A percentile compares a stretch with the other conserved stretches of the same genome.
phyloP scores from a whole-genome alignment of 2,329 filamentous ascomycete genomes.

The Chaetomiaceae sp. region DNA sequence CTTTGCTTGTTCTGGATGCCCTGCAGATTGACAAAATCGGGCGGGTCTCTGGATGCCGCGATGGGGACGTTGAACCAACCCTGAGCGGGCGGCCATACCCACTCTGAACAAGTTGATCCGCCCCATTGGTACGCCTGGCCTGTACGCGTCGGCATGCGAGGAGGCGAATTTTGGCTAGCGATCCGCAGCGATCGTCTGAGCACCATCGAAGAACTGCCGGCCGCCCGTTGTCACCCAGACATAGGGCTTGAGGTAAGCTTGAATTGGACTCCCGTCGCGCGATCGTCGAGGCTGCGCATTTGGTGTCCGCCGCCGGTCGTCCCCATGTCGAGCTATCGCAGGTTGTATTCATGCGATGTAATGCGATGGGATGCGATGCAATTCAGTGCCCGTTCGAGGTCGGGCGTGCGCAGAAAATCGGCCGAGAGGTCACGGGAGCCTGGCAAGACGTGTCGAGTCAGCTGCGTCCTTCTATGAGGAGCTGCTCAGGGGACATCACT shows the following conservation, averaged over 20 bases:
- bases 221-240: no score
- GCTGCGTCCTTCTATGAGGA: constrained; percentile 1
- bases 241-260: no score
- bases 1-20: no score
- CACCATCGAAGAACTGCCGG: no score
- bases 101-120: constrained; percentile 8
- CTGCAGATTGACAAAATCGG: no score
- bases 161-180: no score
- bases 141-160: no score
- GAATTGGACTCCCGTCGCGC: background rate
- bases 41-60: background rate
- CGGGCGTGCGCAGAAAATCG: background rate
- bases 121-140: constrained; percentile 7
- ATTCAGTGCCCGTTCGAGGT: no score
- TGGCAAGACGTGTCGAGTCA: constrained; percentile 6
- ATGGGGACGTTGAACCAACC: constrained; percentile 5
- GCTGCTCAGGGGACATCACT: constrained; percentile 2
- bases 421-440: background rate
- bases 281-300: background rate
- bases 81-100: background rate
- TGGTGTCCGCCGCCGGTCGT: background rate
- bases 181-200: no score
- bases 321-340: background rate
- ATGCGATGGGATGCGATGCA: no score
- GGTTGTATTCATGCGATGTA: constrained; percentile 2